These are phyloP conservation scores for Amylocarpus encephaloides DNA, from an alignment of 2,329 filamentous ascomycete species.

Conservation along the genomic window DNA sequence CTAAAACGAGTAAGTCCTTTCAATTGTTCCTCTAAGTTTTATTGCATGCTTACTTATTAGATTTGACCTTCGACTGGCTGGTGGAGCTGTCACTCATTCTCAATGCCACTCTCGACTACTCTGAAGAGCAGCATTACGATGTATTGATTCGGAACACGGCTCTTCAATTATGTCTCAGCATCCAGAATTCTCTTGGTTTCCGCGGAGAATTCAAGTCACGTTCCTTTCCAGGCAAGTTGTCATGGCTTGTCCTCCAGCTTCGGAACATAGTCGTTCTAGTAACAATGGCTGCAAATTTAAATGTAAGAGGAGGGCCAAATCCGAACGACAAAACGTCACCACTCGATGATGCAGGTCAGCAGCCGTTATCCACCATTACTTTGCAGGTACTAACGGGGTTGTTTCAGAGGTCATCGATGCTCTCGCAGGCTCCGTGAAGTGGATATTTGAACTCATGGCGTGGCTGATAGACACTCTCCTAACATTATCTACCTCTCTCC, in stretches of 20 bases:
- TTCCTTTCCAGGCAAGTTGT: slow-evolving; percentile 64
- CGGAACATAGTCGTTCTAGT: slow-evolving; percentile 64
- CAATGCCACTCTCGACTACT: slow-evolving; percentile 73
- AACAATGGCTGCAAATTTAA: slow-evolving; percentile 52
- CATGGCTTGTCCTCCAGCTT: slow-evolving; percentile 68
- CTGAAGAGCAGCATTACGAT: slow-evolving; percentile 66
- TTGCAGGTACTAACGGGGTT: slow-evolving; percentile 1
- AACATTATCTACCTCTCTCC: slow-evolving; percentile 44
- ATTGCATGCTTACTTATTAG: slow-evolving; percentile 31
- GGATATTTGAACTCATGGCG: slow-evolving; percentile 66
- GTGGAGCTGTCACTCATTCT: slow-evolving; percentile 62
- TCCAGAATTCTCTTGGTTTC: slow-evolving; percentile 74
- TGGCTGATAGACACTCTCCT: slow-evolving; percentile 57
- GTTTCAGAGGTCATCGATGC: slow-evolving; percentile 61
- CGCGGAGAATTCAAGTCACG: slow-evolving; percentile 55
- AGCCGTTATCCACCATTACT: neutral
- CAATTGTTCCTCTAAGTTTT: neutral
- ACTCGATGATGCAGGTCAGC: slow-evolving; percentile 56
- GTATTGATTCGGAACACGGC: slow-evolving; percentile 65
- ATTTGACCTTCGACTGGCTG: slow-evolving; percentile 56
- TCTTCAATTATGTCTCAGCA: slow-evolving; percentile 69
- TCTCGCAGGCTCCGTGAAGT: slow-evolving; percentile 68
- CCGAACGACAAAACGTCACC: slow-evolving; percentile 49
- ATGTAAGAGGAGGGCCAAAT: slow-evolving; percentile 40
- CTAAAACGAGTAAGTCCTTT: slow-evolving; percentile 23